Base-by-base conservation (phyloP, 1,284 basidiomycete species). In the Sphagnurus paluster region DNA sequence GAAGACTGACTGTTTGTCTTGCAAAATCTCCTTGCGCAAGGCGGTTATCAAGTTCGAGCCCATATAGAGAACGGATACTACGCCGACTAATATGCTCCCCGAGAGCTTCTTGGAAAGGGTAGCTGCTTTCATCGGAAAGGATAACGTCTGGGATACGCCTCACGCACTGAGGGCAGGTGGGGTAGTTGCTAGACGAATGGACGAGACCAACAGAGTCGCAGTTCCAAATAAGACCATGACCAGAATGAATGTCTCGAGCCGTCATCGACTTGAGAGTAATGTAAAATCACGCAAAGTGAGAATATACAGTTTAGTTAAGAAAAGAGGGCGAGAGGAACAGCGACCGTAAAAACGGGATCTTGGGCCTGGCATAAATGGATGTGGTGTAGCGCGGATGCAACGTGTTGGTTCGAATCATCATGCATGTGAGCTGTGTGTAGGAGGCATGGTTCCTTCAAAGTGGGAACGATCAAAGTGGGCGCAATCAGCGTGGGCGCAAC, bases 121-220 rank as follows among this genome's bases (percentile, higher is more conserved):
- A n/a, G 14, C 60, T 62, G 38, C 64, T 60, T 38, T n/a, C 29
- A 14, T 59, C 59, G 3, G 38, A 21, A 19, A 48, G 49, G 42
- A 39, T 45, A 20, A 70, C 70, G 35, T 65, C 64, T 5, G 69
- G 62, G 43, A 72, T 50, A 46, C 76, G 73, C 40, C 65, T 62
- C 62, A 71, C 69, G 52, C 74, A 76, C 3, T 61, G 56, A 0
- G 63, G 54, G 48, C 73, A 75, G 6, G 61, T 58, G 2, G 56
- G 57, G 52, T 74, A 75, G n/a, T n/a, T n/a, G 44, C 63, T 68
- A 1, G 65, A 63, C 1, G 63, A 60, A 44, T 75, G 73, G 2
- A 75, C 64, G 24, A 76, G 61, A 13, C 73, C 73, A 46, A 62
- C 62, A 2, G 70, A 62, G 50, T 71, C 59, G 58, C 59, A 49